Evolutionary conservation across 805 yeast species (phyloP).

Genomic region (Cyberlindnera saturnus): DNA sequence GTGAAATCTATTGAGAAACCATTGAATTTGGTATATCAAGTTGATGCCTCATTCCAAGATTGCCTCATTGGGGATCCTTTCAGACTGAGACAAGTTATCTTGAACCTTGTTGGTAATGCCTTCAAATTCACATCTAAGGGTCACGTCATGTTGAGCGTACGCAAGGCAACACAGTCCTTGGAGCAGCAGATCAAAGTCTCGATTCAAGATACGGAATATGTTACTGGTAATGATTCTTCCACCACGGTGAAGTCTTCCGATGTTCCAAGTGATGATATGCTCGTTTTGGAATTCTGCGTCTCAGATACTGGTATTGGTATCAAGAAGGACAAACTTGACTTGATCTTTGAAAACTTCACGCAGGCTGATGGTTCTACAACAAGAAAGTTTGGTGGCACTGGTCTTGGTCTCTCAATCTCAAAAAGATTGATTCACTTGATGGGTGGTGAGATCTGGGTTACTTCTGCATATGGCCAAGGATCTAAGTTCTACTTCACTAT

Average conservation of each 20-base stretch:
- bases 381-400: slow-evolving; percentile 89
- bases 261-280: slow-evolving; percentile 25
- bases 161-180: slow-evolving; percentile 36
- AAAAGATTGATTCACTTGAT: slow-evolving; percentile 80
- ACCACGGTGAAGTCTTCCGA: slow-evolving; percentile 35
- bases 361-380: slow-evolving; percentile 95
- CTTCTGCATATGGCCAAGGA: slow-evolving; percentile 76
- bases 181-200: slow-evolving; percentile 17
- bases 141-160: slow-evolving; percentile 70
- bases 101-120: slow-evolving; percentile 84
- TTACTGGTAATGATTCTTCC: slow-evolving; percentile 20
- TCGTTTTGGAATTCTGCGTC: slow-evolving; percentile 73
- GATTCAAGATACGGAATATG: slow-evolving; percentile 25
- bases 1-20: slow-evolving; percentile 88
- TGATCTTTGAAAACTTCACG: slow-evolving; percentile 84
- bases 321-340: slow-evolving; percentile 74
- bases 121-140: slow-evolving; percentile 83
- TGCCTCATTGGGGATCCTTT: slow-evolving; percentile 84
- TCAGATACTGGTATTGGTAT: slow-evolving; percentile 91
- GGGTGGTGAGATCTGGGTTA: slow-evolving; percentile 95
- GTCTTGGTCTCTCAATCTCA: slow-evolving; percentile 82
- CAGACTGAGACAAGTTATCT: slow-evolving; percentile 79
- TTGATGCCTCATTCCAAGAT: slow-evolving; percentile 85
- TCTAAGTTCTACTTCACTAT: slow-evolving; percentile 80
- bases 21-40: slow-evolving; percentile 69